phyloP scores from a whole-genome alignment of 257 asterid species.

The Solanum commersonii region DNA sequence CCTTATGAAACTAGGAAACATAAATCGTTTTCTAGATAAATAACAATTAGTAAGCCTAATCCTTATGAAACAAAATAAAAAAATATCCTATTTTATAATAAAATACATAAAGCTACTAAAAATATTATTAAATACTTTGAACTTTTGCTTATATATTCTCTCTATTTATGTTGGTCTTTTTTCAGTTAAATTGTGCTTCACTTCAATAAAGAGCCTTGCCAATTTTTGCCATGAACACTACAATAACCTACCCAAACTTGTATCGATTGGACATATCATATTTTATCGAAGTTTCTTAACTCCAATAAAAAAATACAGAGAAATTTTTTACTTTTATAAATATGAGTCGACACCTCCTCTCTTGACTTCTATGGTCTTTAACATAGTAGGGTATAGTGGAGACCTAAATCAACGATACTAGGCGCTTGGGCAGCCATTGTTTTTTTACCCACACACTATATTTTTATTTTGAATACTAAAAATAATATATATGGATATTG shows the following conservation, averaged over 20 bases:
- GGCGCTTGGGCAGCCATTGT: background rate
- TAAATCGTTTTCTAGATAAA: no score
- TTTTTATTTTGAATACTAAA: background rate
- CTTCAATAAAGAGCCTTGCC: background rate
- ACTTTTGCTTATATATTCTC: no score
- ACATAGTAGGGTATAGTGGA: background rate
- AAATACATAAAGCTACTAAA: no score
- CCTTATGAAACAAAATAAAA: no score
- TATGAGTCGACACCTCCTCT: background rate
- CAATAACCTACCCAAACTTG: background rate
- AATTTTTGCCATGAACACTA: background rate
- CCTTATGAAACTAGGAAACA: no score
- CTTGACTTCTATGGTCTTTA: background rate
- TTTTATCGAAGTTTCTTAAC: background rate
- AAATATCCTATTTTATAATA: no score
- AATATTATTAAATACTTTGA: no score
- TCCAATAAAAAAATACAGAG: background rate
- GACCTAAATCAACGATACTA: background rate
- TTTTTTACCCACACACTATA: background rate
- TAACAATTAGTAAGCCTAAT: no score
- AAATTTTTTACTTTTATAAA: background rate
- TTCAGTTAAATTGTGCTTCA: no score
- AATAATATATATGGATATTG: background rate
- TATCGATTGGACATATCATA: background rate
- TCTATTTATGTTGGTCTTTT: no score